Conservation (phyloP, 2,329 filamentous ascomycete species). For the Didymosphaeria variabile region DNA sequence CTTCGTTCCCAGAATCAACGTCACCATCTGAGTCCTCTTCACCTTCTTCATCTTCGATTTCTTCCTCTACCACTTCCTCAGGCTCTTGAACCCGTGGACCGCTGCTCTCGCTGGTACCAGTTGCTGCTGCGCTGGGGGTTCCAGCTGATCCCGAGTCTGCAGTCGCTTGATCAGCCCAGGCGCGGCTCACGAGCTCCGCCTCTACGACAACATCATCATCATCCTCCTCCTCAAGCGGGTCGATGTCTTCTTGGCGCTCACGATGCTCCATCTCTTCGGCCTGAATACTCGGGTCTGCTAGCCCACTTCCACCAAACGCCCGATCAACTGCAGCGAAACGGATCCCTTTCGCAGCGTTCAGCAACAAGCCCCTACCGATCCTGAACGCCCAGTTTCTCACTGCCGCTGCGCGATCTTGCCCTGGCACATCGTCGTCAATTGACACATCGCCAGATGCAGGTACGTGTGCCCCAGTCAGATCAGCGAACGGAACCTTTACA, state of each 20-base stretch:
- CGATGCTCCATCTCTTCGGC: conserved; percentile 53
- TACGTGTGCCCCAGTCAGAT: conserved; percentile 55
- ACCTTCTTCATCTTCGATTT: conserved; percentile 44
- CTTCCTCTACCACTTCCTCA: conserved; percentile 33
- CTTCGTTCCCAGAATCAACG: conserved; percentile 35
- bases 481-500: conserved; percentile 62
- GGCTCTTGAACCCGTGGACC: conserved; percentile 7
- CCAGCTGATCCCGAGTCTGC: conserved; percentile 19
- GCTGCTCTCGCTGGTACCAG: conserved; percentile 8
- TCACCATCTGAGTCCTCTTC: conserved; percentile 46
- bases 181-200: conserved; percentile 33
- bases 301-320: conserved; percentile 68
- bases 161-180: conserved; percentile 23
- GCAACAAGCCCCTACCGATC: conserved; percentile 67
- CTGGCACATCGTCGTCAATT: conserved; percentile 32
- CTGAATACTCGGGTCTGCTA: conserved; percentile 49
- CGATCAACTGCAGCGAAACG: conserved; percentile 66
- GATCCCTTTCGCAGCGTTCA: conserved; percentile 64
- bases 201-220: conserved; percentile 53
- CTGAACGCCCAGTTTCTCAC: conserved; percentile 67
- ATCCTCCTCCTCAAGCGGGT: conserved; percentile 57
- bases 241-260: conserved; percentile 57
- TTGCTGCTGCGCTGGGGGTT: conserved; percentile 15
- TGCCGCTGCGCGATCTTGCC: conserved; percentile 56
- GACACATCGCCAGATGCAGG: conserved; percentile 29